Percentiles rank a stretch among this genome's conserved stretches.
Evolutionary conservation across 139 green algal genomes (phyloP).

Genomic region (Haematococcus lacustris): DNA sequence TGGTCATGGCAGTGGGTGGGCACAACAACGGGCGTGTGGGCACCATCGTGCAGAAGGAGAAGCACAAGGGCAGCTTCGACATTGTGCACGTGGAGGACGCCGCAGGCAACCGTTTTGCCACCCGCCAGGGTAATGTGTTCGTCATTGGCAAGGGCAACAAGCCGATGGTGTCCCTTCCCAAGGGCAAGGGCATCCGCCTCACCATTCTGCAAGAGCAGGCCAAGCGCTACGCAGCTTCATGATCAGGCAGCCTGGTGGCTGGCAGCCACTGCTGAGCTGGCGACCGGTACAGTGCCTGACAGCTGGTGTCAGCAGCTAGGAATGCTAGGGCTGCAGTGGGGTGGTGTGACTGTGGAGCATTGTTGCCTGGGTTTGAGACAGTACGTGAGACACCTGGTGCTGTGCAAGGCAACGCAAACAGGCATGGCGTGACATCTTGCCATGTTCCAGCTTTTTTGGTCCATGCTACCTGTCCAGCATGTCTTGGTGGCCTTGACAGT

Average conservation of each 20-base stretch:
- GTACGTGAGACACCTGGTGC: no score
- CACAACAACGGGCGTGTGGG: slow-evolving; percentile 91
- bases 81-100: slow-evolving; percentile 95
- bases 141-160: slow-evolving; percentile 96
- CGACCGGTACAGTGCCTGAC: no score
- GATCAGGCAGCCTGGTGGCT: neutral
- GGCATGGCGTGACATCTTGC: no score
- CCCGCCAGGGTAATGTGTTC: slow-evolving; percentile 92
- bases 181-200: slow-evolving; percentile 93
- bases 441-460: no score
- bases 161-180: slow-evolving; percentile 92
- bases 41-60: slow-evolving; percentile 88
- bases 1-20: slow-evolving; percentile 88
- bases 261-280: neutral
- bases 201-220: slow-evolving; percentile 96
- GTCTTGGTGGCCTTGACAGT: no score
- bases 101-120: slow-evolving; percentile 88
- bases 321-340: no score
- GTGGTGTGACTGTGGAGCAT: no score
- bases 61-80: slow-evolving; percentile 86
- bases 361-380: no score
- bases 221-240: slow-evolving; percentile 63
- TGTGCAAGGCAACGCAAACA: no score
- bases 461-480: no score
- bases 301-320: no score